A percentile compares a stretch with the other conserved stretches of the same genome.
Conservation (phyloP, 2,329 filamentous ascomycete genomes). For the Pseudogymnoascus sp. region DNA sequence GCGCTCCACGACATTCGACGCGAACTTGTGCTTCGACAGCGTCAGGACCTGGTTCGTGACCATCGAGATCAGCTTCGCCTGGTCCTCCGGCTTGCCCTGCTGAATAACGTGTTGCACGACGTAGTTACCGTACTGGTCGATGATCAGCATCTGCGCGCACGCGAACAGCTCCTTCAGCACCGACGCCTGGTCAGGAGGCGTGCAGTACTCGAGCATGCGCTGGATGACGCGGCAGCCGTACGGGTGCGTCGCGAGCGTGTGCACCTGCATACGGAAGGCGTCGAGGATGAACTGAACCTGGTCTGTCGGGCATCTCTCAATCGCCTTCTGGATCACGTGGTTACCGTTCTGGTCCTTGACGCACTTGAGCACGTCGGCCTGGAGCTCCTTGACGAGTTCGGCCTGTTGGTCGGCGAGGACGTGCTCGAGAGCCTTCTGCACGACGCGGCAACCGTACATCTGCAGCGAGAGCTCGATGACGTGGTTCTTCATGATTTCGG, state of each 20-base stretch:
- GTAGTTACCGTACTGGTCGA: constrained; percentile 91
- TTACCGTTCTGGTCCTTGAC: constrained; percentile 89
- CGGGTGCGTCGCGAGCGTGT: constrained; percentile 63
- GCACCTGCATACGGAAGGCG: constrained; percentile 67
- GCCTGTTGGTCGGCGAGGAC: constrained; percentile 88
- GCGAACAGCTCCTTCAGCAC: constrained; percentile 74
- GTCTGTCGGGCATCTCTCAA: constrained; percentile 67
- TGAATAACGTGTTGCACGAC: constrained; percentile 88
- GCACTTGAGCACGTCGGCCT: constrained; percentile 64
- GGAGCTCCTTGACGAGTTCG: constrained; percentile 72
- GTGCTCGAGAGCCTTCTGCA: constrained; percentile 91
- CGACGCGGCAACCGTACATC: constrained; percentile 90
- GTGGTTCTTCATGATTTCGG: constrained; percentile 79
- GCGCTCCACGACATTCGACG: constrained; percentile 94
- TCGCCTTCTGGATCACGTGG: constrained; percentile 91
- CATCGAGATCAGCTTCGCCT: constrained; percentile 60
- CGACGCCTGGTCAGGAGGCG: constrained; percentile 57
- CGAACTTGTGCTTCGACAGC: constrained; percentile 90
- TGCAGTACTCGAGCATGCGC: constrained; percentile 76
- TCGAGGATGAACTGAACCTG: constrained; percentile 81
- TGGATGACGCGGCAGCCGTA: constrained; percentile 94
- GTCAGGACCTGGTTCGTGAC: constrained; percentile 63
- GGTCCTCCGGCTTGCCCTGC: constrained; percentile 65
- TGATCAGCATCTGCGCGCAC: constrained; percentile 63
- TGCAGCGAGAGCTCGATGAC: constrained; percentile 72